These are phyloP conservation scores for Amanita thiersii DNA, from an alignment of 768 basidiomycete genomes.

Conservation along the genomic window DNA sequence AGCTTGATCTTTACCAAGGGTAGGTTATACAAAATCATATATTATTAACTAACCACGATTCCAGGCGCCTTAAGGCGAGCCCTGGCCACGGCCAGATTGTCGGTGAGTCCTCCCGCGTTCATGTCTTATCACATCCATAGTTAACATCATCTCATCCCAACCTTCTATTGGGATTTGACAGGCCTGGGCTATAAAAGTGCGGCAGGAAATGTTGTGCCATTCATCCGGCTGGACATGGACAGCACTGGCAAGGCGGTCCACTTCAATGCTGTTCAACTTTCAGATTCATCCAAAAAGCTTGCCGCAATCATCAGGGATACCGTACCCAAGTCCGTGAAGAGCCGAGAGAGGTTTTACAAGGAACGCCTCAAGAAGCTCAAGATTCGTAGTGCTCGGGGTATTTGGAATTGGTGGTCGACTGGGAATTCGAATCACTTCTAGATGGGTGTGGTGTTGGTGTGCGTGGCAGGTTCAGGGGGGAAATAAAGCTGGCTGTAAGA, in stretches of 20 bases:
- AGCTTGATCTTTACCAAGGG: no score
- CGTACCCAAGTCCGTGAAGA: background rate
- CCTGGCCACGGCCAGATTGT: no score
- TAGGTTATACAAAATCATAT: no score
- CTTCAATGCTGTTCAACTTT: background rate
- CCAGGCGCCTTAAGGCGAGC: no score
- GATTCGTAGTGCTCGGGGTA: background rate
- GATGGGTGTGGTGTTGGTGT: background rate
- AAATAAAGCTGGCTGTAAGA: no score
- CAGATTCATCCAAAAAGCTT: background rate
- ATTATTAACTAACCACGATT: no score
- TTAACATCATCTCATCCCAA: no score
- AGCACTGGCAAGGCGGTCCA: background rate
- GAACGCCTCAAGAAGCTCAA: background rate
- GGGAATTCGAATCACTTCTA: background rate
- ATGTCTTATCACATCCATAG: no score
- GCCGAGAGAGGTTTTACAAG: background rate
- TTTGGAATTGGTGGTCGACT: conserved; percentile 2
- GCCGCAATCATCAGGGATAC: background rate
- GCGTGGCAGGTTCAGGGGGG: no score
- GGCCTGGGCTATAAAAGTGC: no score
- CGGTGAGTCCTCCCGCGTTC: no score
- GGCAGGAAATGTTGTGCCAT: background rate
- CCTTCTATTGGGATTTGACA: no score
- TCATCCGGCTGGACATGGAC: background rate